phyloP scores from a whole-genome alignment of 202 grass and related monocot genomes.

The Panicum virgatum region DNA sequence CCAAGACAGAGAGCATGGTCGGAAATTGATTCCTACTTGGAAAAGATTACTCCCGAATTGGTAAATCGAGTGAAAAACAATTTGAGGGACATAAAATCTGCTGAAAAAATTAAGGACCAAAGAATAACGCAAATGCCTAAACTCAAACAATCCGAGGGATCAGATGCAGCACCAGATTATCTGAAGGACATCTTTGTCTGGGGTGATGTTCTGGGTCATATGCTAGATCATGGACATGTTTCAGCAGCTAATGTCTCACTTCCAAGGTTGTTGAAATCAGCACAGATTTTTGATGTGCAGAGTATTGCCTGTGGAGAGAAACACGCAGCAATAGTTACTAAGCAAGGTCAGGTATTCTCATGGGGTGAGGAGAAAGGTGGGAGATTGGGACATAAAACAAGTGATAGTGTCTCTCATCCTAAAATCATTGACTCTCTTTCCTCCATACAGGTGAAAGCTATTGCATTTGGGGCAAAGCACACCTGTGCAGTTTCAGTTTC shows the following conservation, averaged over 20 bases:
- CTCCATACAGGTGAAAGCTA: slow-evolving; percentile 56
- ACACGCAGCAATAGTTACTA: slow-evolving; percentile 87
- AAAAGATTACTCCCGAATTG: slow-evolving; percentile 68
- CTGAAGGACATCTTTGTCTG: slow-evolving; percentile 91
- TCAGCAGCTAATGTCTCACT: slow-evolving; percentile 55
- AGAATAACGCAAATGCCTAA: slow-evolving; percentile 53
- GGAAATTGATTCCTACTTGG: slow-evolving; percentile 80
- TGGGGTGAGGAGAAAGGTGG: slow-evolving; percentile 81
- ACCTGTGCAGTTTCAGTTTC: slow-evolving; percentile 76
- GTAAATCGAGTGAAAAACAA: slow-evolving; percentile 46
- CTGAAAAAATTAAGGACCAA: slow-evolving; percentile 46
- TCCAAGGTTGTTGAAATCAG: slow-evolving; percentile 77
- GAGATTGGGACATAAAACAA: slow-evolving; percentile 74
- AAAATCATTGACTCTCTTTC: slow-evolving; percentile 82
- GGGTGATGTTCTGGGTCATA: slow-evolving; percentile 62
- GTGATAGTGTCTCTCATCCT: slow-evolving; percentile 53
- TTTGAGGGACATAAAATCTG: slow-evolving; percentile 42
- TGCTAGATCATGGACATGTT: slow-evolving; percentile 47
- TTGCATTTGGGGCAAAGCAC: slow-evolving; percentile 80
- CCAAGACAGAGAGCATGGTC: slow-evolving; percentile 69
- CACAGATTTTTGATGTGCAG: slow-evolving; percentile 68
- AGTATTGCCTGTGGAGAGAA: slow-evolving; percentile 78
- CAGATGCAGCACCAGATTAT: slow-evolving; percentile 47
- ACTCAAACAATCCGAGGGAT: slow-evolving; percentile 57
- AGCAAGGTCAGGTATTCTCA: slow-evolving; percentile 89